Evolutionary conservation across 495 filamentous ascomycete species (phyloP).

Genomic region (Rostrohypoxylon terebratum): DNA sequence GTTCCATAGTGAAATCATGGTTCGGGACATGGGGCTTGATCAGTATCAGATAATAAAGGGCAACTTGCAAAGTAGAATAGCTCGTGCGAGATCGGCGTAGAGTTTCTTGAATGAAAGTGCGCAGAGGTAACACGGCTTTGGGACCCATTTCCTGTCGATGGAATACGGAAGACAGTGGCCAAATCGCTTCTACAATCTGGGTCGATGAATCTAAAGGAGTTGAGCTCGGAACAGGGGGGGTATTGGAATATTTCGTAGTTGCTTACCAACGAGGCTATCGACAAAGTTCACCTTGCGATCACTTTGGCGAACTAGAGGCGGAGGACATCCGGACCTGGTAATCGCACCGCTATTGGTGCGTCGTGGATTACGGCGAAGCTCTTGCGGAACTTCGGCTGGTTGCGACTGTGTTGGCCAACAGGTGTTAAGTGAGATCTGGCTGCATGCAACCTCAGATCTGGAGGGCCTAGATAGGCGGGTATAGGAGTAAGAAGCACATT

Average conservation of each 20-base stretch:
- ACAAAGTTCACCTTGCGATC: constrained; percentile 97
- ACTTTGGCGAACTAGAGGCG: constrained; percentile 85
- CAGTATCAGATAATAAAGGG: constrained; percentile 93
- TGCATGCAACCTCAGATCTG: constrained; percentile 28
- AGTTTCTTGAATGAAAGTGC: constrained; percentile 97
- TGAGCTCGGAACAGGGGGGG: constrained; percentile 44
- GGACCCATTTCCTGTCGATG: constrained; percentile 67
- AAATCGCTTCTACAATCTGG: constrained; percentile 96
- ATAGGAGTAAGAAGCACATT: constrained; percentile 54
- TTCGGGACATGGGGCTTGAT: constrained; percentile 91
- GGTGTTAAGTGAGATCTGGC: constrained; percentile 14
- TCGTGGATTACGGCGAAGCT: constrained; percentile 84
- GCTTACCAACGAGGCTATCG: constrained; percentile 98
- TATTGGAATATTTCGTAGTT: constrained; percentile 38
- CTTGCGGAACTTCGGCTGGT: constrained; percentile 67
- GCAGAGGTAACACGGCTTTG: constrained; percentile 85
- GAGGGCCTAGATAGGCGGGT: constrained; percentile 24
- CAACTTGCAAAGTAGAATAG: constrained; percentile 97
- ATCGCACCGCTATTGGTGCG: constrained; percentile 70
- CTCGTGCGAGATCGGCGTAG: constrained; percentile 93
- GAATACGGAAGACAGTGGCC: constrained; percentile 80
- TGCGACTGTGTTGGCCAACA: constrained; percentile 41
- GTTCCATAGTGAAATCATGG: constrained; percentile 86
- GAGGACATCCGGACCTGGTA: constrained; percentile 75
- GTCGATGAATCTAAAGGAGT: constrained; percentile 86